Percentiles rank a stretch among this genome's conserved stretches.
Evolutionary conservation across 208 protist species (phyloP).

Genomic region (Vickermania spadyakhi): DNA sequence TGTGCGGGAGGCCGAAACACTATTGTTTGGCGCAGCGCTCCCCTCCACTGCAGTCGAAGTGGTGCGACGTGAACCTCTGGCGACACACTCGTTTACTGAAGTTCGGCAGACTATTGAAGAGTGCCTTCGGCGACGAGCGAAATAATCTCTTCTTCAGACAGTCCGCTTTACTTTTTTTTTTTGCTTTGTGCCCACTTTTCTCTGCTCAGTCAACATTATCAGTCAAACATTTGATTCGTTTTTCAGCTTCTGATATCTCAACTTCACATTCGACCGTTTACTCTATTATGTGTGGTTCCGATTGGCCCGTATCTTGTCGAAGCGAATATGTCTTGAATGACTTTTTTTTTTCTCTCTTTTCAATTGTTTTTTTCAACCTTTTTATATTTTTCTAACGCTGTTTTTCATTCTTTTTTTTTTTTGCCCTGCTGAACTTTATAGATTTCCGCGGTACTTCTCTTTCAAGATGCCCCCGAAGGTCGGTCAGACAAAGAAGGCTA

Average conservation of each 20-base stretch:
- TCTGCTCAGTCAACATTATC: background rate
- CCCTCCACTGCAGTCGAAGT: background rate
- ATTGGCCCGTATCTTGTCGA: no score
- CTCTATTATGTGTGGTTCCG: no score
- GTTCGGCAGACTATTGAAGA: slow-evolving; percentile 3
- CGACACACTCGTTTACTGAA: slow-evolving; percentile 1
- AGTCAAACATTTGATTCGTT: no score
- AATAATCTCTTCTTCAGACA: background rate
- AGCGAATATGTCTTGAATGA: no score
- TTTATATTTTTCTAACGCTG: background rate
- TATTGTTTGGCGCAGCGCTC: slow-evolving; percentile 18
- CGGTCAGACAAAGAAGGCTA: slow-evolving; percentile 50
- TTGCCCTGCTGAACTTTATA: slow-evolving; percentile 14
- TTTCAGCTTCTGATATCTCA: no score
- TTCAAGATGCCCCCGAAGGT: slow-evolving; percentile 43
- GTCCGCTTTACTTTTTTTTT: no score
- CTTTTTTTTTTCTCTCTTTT: slow-evolving; percentile 6
- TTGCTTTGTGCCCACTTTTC: background rate
- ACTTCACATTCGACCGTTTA: no score
- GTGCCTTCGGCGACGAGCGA: background rate
- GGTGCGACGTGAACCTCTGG: background rate
- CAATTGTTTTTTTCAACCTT: slow-evolving; percentile 1
- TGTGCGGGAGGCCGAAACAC: slow-evolving; percentile 34
- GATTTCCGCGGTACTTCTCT: background rate
- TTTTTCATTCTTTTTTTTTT: slow-evolving; percentile 16